A percentile compares a stretch with the other conserved stretches of the same genome.
Conservation (phyloP, 805 yeast species). For the Babjeviella inositovora region DNA sequence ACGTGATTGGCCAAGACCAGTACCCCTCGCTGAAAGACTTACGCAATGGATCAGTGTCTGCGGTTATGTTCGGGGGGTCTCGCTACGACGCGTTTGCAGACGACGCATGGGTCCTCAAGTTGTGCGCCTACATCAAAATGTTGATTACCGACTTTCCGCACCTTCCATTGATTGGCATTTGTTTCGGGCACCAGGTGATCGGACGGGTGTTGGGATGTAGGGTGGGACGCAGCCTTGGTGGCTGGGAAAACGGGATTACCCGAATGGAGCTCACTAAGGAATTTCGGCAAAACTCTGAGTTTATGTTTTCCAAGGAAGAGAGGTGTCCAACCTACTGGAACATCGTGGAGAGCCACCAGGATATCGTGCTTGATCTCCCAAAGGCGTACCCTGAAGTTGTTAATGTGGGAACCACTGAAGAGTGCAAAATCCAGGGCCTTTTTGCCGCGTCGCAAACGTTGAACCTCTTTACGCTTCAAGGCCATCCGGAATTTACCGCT, state of each 20-base stretch:
- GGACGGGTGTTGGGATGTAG: constrained; percentile 48
- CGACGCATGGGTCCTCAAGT: constrained; percentile 20
- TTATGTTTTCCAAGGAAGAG: constrained; percentile 7
- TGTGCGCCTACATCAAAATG: constrained; percentile 15
- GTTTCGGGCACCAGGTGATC: constrained; percentile 81
- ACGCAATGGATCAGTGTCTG: too few species aligned
- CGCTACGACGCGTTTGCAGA: constrained; percentile 25
- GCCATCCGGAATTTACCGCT: constrained; percentile 71
- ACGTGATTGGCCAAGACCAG: too few species aligned
- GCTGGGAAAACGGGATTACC: constrained; percentile 62
- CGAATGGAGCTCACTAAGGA: constrained; percentile 28
- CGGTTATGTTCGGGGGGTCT: too few species aligned
- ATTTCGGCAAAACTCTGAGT: constrained; percentile 8
- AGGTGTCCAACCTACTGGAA: constrained; percentile 14
- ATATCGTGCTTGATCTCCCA: constrained; percentile 30
- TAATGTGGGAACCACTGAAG: constrained; percentile 35
- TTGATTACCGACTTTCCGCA: constrained; percentile 4
- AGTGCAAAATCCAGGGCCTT: constrained; percentile 55
- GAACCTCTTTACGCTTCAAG: constrained; percentile 61
- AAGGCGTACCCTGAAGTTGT: constrained; percentile 8
- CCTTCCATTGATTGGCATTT: constrained; percentile 51
- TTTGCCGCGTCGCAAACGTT: constrained; percentile 27
- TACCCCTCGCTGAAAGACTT: too few species aligned
- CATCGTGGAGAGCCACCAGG: constrained; percentile 44
- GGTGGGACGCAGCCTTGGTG: constrained; percentile 39